These are phyloP conservation scores for Blastobotrys indianensis DNA, from an alignment of 1,139 yeast species.

Conservation along the genomic window DNA sequence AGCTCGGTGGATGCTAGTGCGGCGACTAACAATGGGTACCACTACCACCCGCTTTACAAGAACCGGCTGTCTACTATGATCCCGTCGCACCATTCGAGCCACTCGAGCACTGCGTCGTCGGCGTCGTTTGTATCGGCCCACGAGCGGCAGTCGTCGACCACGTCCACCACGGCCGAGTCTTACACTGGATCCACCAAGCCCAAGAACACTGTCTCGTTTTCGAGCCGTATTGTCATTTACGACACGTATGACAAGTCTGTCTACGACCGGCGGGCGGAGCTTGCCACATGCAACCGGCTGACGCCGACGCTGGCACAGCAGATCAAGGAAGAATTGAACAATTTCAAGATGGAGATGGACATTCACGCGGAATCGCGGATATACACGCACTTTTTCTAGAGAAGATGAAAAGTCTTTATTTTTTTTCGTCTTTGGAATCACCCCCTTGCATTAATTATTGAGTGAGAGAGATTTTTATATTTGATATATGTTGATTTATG, in stretches of 20 bases:
- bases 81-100: conserved; percentile 14
- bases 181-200: not conserved
- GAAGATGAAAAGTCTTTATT: not conserved
- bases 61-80: conserved; percentile 19
- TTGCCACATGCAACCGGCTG: conserved; percentile 87
- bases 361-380: conserved; percentile 72
- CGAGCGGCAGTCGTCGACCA: conserved; percentile 3
- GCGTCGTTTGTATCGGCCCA: conserved; percentile 13
- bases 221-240: conserved; percentile 76
- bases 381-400: conserved; percentile 74
- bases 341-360: conserved; percentile 63
- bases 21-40: conserved; percentile 2
- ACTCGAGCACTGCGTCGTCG: conserved; percentile 15
- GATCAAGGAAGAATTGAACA: conserved; percentile 81
- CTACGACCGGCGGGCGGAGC: conserved; percentile 90
- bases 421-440: not conserved
- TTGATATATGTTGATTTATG: too few species aligned
- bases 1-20: conserved; percentile 3
- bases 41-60: conserved; percentile 22
- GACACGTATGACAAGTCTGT: conserved; percentile 82
- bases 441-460: too few species aligned
- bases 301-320: conserved; percentile 85
- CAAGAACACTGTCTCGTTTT: conserved; percentile 52
- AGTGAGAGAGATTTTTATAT: too few species aligned
- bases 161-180: not conserved